Percentiles rank a stretch among this genome's conserved stretches.
Conservation (phyloP, 2,329 filamentous ascomycete species). For the Colletotrichum phormii region DNA sequence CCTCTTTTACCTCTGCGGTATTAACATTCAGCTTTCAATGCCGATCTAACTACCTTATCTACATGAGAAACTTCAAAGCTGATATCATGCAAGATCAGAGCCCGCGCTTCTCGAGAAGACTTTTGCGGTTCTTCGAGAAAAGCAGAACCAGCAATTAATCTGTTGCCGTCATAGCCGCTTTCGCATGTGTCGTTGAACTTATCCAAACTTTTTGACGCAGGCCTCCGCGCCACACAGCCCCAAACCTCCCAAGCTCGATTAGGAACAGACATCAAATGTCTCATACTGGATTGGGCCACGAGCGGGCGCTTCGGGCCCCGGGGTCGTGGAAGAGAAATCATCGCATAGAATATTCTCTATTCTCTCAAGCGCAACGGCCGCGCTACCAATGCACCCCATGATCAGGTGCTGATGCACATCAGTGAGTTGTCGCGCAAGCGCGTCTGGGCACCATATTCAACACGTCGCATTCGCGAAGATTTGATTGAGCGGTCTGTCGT, state of each 20-base stretch:
- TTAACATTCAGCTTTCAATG: neutral
- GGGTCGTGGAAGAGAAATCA: neutral
- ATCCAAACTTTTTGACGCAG: slow-evolving; percentile 2
- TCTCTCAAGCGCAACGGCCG: neutral
- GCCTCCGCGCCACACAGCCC: neutral
- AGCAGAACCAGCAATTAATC: neutral
- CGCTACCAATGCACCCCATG: neutral
- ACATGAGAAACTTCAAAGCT: neutral
- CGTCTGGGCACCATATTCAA: neutral
- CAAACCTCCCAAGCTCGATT: neutral
- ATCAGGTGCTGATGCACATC: neutral
- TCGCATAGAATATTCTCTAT: neutral
- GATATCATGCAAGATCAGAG: neutral
- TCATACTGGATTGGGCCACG: neutral
- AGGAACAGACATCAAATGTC: slow-evolving; percentile 13
- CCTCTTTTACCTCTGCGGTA: neutral
- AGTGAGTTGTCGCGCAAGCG: neutral
- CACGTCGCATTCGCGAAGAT: no score
- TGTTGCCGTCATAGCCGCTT: slow-evolving; percentile 8
- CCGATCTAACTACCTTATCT: neutral
- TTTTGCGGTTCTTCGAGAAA: neutral
- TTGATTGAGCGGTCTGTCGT: neutral
- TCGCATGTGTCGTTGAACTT: slow-evolving; percentile 21
- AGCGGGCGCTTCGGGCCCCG: neutral
- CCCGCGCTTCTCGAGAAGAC: neutral